A percentile compares a stretch with the other conserved stretches of the same genome.
Conservation (phyloP, 441 rosid species). For the Aleurites moluccanus region DNA sequence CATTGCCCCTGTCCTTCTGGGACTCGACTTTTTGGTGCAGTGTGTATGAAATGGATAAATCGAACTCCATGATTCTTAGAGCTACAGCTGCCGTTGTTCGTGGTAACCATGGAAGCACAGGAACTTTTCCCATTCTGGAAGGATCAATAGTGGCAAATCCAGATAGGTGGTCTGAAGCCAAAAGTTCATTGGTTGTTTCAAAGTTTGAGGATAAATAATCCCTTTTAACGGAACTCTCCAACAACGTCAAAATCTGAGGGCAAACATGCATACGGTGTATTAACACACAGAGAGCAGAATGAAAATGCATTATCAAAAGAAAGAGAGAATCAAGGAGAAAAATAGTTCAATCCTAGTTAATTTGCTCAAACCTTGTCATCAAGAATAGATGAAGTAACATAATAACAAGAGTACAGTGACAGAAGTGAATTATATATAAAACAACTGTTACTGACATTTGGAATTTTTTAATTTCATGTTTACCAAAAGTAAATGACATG, state of each 20-base stretch:
- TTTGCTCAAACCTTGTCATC: background rate
- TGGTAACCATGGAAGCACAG: slow-evolving; percentile 74
- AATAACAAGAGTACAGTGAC: background rate
- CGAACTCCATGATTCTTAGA: slow-evolving; percentile 64
- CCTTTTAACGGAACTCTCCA: slow-evolving; percentile 59
- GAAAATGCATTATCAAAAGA: background rate
- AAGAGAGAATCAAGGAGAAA: background rate
- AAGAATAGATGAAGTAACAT: background rate
- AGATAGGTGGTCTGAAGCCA: slow-evolving; percentile 33
- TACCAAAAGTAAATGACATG: background rate
- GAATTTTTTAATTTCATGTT: background rate
- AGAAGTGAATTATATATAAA: background rate
- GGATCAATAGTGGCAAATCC: slow-evolving; percentile 24
- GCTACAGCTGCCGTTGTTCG: slow-evolving; percentile 70
- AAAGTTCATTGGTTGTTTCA: slow-evolving; percentile 64
- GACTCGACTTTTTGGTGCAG: slow-evolving; percentile 46
- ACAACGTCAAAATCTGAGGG: slow-evolving; percentile 53
- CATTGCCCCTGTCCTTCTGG: slow-evolving; percentile 46
- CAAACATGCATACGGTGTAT: background rate
- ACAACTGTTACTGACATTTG: background rate
- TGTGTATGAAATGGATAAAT: slow-evolving; percentile 48
- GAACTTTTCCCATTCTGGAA: slow-evolving; percentile 28
- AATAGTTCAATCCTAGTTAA: background rate
- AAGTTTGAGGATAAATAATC: slow-evolving; percentile 61
- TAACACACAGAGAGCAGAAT: background rate